Percentiles rank a stretch among this genome's conserved stretches.
Conservation (phyloP, 1,284 basidiomycete genomes). For the Fomitopsis schrenkii region DNA sequence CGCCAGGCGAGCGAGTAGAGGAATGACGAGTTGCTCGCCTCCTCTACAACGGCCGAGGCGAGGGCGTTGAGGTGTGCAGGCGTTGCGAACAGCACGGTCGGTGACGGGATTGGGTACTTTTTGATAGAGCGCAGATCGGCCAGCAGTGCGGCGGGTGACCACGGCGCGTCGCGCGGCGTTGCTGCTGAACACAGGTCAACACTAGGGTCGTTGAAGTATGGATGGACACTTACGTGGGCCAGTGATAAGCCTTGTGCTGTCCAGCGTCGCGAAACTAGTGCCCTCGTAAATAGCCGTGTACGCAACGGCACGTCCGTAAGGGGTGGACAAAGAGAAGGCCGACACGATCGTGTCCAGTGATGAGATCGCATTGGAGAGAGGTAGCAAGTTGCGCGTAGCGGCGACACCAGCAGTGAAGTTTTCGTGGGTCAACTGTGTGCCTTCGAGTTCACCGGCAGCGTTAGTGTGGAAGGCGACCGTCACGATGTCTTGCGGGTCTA, state of each 20-base stretch:
- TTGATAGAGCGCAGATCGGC: constrained; percentile 44
- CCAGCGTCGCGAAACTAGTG: constrained; percentile 61
- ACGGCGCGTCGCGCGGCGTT: constrained; percentile 16
- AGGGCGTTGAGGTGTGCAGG: constrained; percentile 54
- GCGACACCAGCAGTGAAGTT: constrained; percentile 79
- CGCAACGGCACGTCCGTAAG: constrained; percentile 68
- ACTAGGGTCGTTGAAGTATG: neutral
- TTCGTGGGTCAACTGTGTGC: constrained; percentile 67
- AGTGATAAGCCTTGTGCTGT: constrained; percentile 49
- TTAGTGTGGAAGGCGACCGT: constrained; percentile 62
- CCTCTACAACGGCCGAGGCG: constrained; percentile 43
- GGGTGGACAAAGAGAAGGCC: constrained; percentile 62
- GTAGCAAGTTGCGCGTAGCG: constrained; percentile 61
- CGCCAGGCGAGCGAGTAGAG: constrained; percentile 61
- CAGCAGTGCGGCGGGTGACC: constrained; percentile 15
- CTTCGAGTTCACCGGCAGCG: constrained; percentile 48
- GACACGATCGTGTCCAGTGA: constrained; percentile 71
- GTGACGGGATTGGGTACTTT: constrained; percentile 57
- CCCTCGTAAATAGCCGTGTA: constrained; percentile 76
- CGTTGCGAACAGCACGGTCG: constrained; percentile 60
- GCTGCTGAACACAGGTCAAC: constrained; percentile 4
- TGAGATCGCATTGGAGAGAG: constrained; percentile 56
- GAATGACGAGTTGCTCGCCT: constrained; percentile 49
- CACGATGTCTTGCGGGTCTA: constrained; percentile 60
- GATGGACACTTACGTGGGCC: constrained; percentile 37